Base-by-base conservation (phyloP, 2,329 filamentous ascomycete genomes). In the Colletotrichum tamarilloi region DNA sequence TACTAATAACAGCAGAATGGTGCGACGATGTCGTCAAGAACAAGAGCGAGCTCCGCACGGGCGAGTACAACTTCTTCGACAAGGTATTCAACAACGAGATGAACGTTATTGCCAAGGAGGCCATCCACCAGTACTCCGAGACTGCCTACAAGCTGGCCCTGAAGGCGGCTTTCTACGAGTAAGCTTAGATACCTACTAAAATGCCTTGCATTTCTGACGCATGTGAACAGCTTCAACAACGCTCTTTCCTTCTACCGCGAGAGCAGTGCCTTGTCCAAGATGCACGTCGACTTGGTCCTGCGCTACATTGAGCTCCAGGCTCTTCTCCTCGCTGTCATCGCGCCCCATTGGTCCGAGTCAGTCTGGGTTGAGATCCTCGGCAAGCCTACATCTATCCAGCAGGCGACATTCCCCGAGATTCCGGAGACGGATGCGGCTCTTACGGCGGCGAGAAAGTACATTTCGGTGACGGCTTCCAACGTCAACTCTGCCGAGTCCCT, bases 291-390 rank as follows among this genome's bases (percentile, higher is more conserved):
- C 76, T 87, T 97, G 12, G 88, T 96, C 38, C 85, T 90, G 77
- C 90, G 92, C 77, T 99, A 97, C 84, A 91, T 98, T 76, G 93
- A 97, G 84, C 88, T 97, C 24, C 96, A 98, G 83, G 92, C 94
- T 58, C 88, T 97, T 63, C 88, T 98, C 79, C 86, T 98, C 77
- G 89, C 93, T 3, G 93, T 95, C 64, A 92, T 98, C 75, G 92
- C 96, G 2, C 96, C 97, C 72, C 97, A 99, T 84, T 98, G 95
- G 93, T 88, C 94, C 59, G 97, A 99, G 81, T 93, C 97, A 84
- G 91, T 99, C 80, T 98, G 95, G 95, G 90, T 93, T 67, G 96
- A 98, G 84, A 91, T 98, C 2, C 90, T 99, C 74, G 91, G 93
- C 81, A 95, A 94, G 86, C 82, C 89, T 46, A 85, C 87, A 68